phyloP scores from a whole-genome alignment of 202 grass and related monocot genomes.

The Schoenoplectus triqueter region DNA sequence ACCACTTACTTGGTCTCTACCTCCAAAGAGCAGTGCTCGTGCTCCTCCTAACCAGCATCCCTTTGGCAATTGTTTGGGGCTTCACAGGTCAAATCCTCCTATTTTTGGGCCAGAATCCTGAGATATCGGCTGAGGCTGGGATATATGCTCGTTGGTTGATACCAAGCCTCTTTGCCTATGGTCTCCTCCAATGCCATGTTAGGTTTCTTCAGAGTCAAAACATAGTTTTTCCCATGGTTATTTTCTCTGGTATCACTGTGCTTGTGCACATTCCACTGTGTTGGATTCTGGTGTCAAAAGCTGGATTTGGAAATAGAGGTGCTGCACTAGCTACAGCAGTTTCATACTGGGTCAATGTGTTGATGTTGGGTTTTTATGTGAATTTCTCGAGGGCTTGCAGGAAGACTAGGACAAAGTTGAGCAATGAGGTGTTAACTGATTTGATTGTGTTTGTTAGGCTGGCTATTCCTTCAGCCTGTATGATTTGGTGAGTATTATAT shows the following conservation, averaged over 20 bases:
- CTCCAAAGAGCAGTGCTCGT: constrained; percentile 68
- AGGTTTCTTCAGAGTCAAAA: constrained; percentile 86
- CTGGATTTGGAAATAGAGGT: constrained; percentile 63
- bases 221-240: constrained; percentile 63
- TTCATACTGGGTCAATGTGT: constrained; percentile 87
- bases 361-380: constrained; percentile 67
- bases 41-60: constrained; percentile 62
- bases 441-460: constrained; percentile 65
- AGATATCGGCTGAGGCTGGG: constrained; percentile 80
- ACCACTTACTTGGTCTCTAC: constrained; percentile 63
- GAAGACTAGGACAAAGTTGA: constrained; percentile 60
- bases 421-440: constrained; percentile 54
- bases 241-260: constrained; percentile 68
- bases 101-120: constrained; percentile 69
- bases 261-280: constrained; percentile 63
- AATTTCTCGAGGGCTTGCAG: constrained; percentile 63
- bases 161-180: constrained; percentile 87
- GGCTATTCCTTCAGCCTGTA: constrained; percentile 85
- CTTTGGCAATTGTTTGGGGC: constrained; percentile 61
- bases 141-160: constrained; percentile 65
- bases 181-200: constrained; percentile 79
- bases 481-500: constrained; percentile 73
- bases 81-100: constrained; percentile 65
- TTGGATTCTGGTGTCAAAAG: constrained; percentile 59
- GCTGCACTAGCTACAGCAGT: constrained; percentile 70